Evolutionary conservation across 2,329 filamentous ascomycete species (phyloP).

Genomic region (Stagonosporopsis rhizophila): DNA sequence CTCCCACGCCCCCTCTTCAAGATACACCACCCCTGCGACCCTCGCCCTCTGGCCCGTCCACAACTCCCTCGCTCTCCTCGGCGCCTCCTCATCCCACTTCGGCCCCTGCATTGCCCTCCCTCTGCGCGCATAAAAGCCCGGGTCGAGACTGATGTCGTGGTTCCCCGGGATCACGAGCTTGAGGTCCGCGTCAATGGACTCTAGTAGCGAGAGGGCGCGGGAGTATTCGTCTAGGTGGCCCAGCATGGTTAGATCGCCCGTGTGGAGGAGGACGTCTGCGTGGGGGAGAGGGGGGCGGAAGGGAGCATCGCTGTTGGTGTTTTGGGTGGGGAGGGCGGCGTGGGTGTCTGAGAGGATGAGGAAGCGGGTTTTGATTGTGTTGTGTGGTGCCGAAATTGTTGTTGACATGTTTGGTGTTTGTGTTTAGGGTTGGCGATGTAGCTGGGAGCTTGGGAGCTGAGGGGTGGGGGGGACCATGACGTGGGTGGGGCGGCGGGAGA

Average conservation of each 20-base stretch:
- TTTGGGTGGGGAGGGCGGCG: slow-evolving; percentile 22
- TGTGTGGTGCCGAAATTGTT: neutral
- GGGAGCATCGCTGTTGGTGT: slow-evolving; percentile 17
- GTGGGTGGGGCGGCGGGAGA: slow-evolving; percentile 6
- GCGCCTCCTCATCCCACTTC: slow-evolving; percentile 28
- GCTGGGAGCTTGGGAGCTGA: neutral
- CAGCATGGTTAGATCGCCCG: slow-evolving; percentile 64
- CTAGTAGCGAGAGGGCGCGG: slow-evolving; percentile 56
- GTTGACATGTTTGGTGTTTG: slow-evolving; percentile 21
- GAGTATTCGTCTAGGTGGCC: slow-evolving; percentile 59
- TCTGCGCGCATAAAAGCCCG: slow-evolving; percentile 52
- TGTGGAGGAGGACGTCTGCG: slow-evolving; percentile 64
- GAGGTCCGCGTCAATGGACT: slow-evolving; percentile 58
- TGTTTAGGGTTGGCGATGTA: slow-evolving; percentile 2
- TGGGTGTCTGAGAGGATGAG: slow-evolving; percentile 57
- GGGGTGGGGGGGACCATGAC: neutral
- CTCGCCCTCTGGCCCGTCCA: slow-evolving; percentile 56
- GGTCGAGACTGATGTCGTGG: slow-evolving; percentile 66
- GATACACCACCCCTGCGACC: slow-evolving; percentile 58
- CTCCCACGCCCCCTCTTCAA: slow-evolving; percentile 61
- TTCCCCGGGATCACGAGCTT: slow-evolving; percentile 71
- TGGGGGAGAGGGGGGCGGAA: slow-evolving; percentile 55
- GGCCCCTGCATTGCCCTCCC: slow-evolving; percentile 37
- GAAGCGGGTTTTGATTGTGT: slow-evolving; percentile 48
- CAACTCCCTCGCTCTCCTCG: slow-evolving; percentile 50